Evolutionary conservation across 2,329 filamentous ascomycete species (phyloP).

Genomic region (Sordariomycetes sp.): DNA sequence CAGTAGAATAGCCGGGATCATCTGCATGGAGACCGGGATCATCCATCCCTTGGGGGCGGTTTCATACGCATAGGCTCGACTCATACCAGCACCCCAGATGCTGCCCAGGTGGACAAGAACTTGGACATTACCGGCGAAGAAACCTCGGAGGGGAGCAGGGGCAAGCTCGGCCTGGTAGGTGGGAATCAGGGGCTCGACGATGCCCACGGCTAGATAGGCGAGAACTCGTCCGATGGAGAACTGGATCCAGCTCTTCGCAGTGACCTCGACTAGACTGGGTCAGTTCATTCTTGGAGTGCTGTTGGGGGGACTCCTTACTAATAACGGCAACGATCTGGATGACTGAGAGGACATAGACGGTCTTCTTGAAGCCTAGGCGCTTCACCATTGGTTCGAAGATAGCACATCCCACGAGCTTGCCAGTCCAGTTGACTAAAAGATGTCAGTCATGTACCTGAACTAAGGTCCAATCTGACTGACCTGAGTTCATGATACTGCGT

Average conservation of each 20-base stretch:
- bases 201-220: slow-evolving; percentile 4
- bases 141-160: slow-evolving; percentile 3
- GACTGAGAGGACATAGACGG: slow-evolving; percentile 1
- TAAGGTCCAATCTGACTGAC: neutral
- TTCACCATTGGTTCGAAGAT: slow-evolving; percentile 3
- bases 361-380: slow-evolving; percentile 4
- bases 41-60: slow-evolving; percentile 5
- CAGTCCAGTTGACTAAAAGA: slow-evolving; percentile 3
- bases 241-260: slow-evolving; percentile 3
- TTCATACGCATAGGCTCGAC: slow-evolving; percentile 6
- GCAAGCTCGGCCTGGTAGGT: slow-evolving; percentile 6
- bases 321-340: slow-evolving; percentile 5
- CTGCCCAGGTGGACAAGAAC: slow-evolving; percentile 5
- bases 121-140: slow-evolving; percentile 4
- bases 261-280: slow-evolving; percentile 1
- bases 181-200: slow-evolving; percentile 4
- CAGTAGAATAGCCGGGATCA: slow-evolving; percentile 5
- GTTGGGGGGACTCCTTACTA: neutral
- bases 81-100: slow-evolving; percentile 8
- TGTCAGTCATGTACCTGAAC: neutral
- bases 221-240: slow-evolving; percentile 4
- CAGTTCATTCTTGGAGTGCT: neutral
- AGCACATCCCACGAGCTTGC: slow-evolving; percentile 5
- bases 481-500: slow-evolving; percentile 4
- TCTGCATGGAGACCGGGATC: slow-evolving; percentile 7